Base-by-base conservation (phyloP, 352 stramenopile species). In the Phytophthora nicotianae region DNA sequence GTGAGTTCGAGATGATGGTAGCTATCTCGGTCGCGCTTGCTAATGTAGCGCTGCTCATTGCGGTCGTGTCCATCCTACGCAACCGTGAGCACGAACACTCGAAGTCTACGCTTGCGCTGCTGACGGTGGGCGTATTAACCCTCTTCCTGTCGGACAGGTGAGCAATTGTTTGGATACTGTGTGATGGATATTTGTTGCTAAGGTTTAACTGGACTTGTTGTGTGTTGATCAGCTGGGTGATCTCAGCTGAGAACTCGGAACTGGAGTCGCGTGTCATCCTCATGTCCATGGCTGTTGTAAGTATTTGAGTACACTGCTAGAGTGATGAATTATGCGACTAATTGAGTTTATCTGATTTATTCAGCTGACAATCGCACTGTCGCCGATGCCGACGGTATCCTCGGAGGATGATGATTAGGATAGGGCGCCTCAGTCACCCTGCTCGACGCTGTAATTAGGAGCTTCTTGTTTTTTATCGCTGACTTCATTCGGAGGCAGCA, bases 141-240 rank as follows among this genome's bases (percentile, higher is more conserved):
- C 74, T 92, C 24, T 83, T 89, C 52, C 70, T 90, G 50, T 83
- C 83, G n/a, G 83, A 92, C 68, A 90, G 81, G 83, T 91, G 65
- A 21, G 23, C 11, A 40, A 14, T 41, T 16, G 7, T 21, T 43
- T 52, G 38, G 21, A 33, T 37, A 21, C 21, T 29, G 59, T 38
- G 24, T 32, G 5, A 40, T 27, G 21, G n/a, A 20, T 42, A 4
- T 45, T n/a, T 45, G 19, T 32, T 29, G 3, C 5, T 27, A 29
- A 27, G 7, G 19, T 26, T 33, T 68, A 51, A 55, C 19, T 49
- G 58, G 23, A 26, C 26, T 38, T 61, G 19, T 42, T 50, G 27
- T 20, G 21, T 56, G 14, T 59, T 48, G 8, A 50, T 50, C 20
- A 83, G 75, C 55, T 88, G 75, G 75, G 67, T 77, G 51, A 66